phyloP scores from a whole-genome alignment of 345 rosid species.

The Turnera subulata region DNA sequence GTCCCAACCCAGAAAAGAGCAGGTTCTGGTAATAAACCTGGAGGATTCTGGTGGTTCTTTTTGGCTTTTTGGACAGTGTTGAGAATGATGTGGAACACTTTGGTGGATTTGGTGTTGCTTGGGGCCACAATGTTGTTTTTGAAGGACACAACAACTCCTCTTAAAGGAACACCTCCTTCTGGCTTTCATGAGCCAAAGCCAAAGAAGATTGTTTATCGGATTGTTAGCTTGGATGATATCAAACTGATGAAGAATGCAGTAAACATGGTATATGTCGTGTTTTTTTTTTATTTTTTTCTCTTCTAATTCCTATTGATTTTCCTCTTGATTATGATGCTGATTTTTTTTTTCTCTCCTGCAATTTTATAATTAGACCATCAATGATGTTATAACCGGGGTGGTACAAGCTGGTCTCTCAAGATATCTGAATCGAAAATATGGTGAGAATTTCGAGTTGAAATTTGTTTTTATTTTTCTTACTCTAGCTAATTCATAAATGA shows the following conservation, averaged over 20 bases:
- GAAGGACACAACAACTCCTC: constrained; percentile 31
- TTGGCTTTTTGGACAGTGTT: constrained; percentile 36
- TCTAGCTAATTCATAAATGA: too few species aligned
- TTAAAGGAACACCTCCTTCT: constrained; percentile 31
- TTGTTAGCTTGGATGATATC: constrained; percentile 58
- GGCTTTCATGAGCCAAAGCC: constrained; percentile 20
- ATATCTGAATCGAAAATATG: constrained; percentile 35
- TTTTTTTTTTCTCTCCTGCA: background rate
- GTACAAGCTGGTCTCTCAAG: constrained; percentile 40
- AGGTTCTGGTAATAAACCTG: background rate
- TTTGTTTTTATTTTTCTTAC: background rate
- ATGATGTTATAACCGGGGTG: constrained; percentile 33
- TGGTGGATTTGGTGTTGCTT: constrained; percentile 40
- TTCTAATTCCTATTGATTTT: too few species aligned
- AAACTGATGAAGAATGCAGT: constrained; percentile 42
- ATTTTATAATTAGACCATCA: constrained; percentile 32
- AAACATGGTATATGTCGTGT: too few species aligned
- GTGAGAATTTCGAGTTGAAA: constrained; percentile 5
- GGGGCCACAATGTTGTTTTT: constrained; percentile 27
- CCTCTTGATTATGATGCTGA: too few species aligned
- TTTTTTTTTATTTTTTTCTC: too few species aligned
- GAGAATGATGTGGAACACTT: constrained; percentile 43
- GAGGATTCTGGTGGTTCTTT: constrained; percentile 35
- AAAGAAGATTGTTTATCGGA: constrained; percentile 45
- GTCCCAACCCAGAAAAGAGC: constrained; percentile 36